Evolutionary conservation across 139 green algal species (phyloP).

Genomic region (Coccomyxa sp.): DNA sequence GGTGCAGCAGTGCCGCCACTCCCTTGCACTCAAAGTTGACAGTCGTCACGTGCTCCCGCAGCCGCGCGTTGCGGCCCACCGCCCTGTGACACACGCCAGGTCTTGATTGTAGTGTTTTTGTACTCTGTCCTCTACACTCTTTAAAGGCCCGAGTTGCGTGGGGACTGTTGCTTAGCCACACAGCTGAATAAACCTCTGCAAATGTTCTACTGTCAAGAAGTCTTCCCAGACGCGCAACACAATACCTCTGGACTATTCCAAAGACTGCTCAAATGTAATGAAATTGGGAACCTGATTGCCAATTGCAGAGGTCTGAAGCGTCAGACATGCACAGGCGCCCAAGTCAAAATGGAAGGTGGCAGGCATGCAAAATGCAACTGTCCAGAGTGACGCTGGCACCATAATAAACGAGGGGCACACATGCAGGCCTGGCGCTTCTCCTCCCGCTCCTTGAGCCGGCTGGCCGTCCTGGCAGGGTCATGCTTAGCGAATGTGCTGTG

Average conservation of each 20-base stretch:
- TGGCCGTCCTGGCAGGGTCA: neutral
- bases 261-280: no score
- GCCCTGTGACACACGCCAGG: neutral
- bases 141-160: no score
- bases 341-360: no score
- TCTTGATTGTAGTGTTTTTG: neutral
- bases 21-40: slow-evolving; percentile 37
- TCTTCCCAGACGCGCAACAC: no score
- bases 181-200: no score
- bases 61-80: slow-evolving; percentile 4
- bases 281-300: no score
- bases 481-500: neutral
- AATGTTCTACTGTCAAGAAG: no score
- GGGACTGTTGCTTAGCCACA: no score
- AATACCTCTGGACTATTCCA: no score
- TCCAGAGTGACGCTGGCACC: neutral
- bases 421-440: neutral
- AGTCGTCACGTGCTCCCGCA: slow-evolving; percentile 32
- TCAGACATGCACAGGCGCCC: no score
- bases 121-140: neutral
- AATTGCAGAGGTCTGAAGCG: no score
- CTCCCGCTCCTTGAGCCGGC: neutral
- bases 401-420: neutral
- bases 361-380: neutral
- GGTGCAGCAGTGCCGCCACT: slow-evolving; percentile 56